phyloP scores from a whole-genome alignment of 805 yeast genomes.

The Yarrowia yakushimensis region DNA sequence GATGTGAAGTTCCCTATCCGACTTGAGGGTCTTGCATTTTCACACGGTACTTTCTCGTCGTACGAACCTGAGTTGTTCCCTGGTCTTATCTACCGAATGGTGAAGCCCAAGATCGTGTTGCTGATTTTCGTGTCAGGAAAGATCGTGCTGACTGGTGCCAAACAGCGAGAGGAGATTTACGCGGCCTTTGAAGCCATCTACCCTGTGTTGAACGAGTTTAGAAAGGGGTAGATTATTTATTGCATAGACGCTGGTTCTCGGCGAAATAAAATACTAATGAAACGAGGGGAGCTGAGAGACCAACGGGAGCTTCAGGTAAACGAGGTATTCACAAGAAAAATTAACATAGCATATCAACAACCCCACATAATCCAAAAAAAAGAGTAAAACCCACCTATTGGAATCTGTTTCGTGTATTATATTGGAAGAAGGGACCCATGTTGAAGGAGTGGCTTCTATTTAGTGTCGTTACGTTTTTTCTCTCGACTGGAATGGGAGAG shows the following conservation, averaged over 20 bases:
- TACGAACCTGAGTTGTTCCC: constrained; percentile 98
- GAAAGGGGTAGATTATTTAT: constrained; percentile 55
- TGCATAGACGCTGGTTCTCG: constrained; percentile 24
- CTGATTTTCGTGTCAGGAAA: constrained; percentile 95
- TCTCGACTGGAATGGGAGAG: too few relatives aligned
- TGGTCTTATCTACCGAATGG: constrained; percentile 98
- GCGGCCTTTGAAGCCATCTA: constrained; percentile 98
- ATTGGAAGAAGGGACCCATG: too few relatives aligned
- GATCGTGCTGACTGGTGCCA: constrained; percentile 97
- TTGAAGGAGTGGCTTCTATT: too few relatives aligned
- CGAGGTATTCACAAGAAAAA: neutral
- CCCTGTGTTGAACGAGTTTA: constrained; percentile 96
- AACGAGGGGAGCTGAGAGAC: neutral
- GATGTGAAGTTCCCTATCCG: constrained; percentile 98
- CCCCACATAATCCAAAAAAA: constrained; percentile 10
- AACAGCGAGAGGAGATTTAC: constrained; percentile 96
- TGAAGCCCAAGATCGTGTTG: constrained; percentile 94
- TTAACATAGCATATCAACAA: neutral
- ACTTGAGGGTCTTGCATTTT: constrained; percentile 93
- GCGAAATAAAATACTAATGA: constrained; percentile 22
- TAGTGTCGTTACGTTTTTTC: neutral
- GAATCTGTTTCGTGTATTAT: too few relatives aligned
- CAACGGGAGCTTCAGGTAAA: neutral
- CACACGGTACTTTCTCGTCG: constrained; percentile 98
- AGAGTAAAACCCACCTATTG: neutral